Evolutionary conservation across 805 yeast genomes (phyloP).

Genomic region (Starmerella asiatica): DNA sequence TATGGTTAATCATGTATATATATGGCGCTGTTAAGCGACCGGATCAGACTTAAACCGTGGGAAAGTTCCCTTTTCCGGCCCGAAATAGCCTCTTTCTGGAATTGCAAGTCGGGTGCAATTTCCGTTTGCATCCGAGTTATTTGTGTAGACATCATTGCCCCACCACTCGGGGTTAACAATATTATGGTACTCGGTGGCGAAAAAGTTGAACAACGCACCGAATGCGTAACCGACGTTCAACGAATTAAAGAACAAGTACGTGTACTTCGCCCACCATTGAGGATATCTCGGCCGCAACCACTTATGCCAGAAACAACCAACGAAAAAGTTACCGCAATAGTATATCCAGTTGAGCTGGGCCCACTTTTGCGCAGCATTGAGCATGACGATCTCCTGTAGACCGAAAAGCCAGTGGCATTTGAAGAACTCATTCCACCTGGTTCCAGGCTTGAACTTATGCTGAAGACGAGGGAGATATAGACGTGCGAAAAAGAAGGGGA

Average conservation of each 20-base stretch:
- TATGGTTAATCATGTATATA: background rate
- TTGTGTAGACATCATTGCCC: constrained; percentile 30
- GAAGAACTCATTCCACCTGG: constrained; percentile 30
- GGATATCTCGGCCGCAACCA: constrained; percentile 32
- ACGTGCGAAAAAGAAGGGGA: constrained; percentile 15
- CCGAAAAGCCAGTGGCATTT: constrained; percentile 5
- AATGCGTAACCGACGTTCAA: constrained; percentile 39
- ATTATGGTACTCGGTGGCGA: constrained; percentile 28
- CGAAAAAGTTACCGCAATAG: constrained; percentile 30
- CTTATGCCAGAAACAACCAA: constrained; percentile 35
- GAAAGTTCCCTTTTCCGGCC: constrained; percentile 9
- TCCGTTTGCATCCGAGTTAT: background rate
- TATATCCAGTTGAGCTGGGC: constrained; percentile 37
- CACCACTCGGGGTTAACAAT: constrained; percentile 33
- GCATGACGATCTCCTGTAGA: constrained; percentile 13
- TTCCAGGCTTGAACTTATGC: constrained; percentile 18
- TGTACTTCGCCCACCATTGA: constrained; percentile 42
- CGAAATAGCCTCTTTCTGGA: constrained; percentile 8
- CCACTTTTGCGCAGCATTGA: constrained; percentile 19
- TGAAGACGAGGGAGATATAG: constrained; percentile 15
- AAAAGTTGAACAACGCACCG: constrained; percentile 34
- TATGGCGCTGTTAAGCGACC: too few species aligned
- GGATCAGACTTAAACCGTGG: constrained; percentile 3
- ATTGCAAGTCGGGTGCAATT: constrained; percentile 1
- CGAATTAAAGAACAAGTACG: constrained; percentile 37